phyloP scores from a whole-genome alignment of 192 early-diverging fungal genomes.

The Backusella sp. region DNA sequence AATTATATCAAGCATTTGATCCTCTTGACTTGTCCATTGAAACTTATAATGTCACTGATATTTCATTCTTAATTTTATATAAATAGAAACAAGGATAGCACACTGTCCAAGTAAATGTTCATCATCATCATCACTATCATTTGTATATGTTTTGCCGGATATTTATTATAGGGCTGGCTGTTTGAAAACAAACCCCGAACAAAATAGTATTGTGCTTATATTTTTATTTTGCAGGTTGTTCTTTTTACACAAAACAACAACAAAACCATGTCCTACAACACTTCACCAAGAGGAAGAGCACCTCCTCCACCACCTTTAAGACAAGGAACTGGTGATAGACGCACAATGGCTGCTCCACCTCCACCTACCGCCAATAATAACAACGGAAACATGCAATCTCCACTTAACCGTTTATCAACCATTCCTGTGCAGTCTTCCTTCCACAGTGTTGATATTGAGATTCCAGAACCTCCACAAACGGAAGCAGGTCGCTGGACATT shows the following conservation, averaged over 20 bases:
- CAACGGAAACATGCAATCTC: conserved; percentile 6
- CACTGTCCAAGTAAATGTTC: too few relatives aligned
- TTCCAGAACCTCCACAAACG: conserved; percentile 34
- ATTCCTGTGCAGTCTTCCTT: conserved; percentile 25
- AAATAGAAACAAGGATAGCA: too few relatives aligned
- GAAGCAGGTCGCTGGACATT: conserved; percentile 40
- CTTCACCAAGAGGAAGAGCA: neutral
- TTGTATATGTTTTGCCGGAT: neutral
- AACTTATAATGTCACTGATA: too few relatives aligned
- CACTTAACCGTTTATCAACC: conserved; percentile 17
- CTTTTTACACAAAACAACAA: neutral
- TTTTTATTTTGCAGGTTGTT: neutral
- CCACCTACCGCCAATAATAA: neutral
- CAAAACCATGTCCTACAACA: neutral
- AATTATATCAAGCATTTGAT: too few relatives aligned
- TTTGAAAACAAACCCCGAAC: neutral
- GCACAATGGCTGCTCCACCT: conserved; percentile 16
- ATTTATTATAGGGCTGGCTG: neutral
- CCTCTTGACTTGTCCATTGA: too few relatives aligned
- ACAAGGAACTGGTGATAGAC: neutral
- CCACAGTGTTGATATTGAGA: conserved; percentile 17
- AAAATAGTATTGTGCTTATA: too few relatives aligned
- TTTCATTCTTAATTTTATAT: too few relatives aligned
- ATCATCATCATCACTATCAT: too few relatives aligned
- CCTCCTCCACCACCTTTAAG: conserved; percentile 6